Evolutionary conservation across 768 basidiomycete species (phyloP), one percentile per base, ranked within the genome.

Genomic region (Termitomyces sp.): DNA sequence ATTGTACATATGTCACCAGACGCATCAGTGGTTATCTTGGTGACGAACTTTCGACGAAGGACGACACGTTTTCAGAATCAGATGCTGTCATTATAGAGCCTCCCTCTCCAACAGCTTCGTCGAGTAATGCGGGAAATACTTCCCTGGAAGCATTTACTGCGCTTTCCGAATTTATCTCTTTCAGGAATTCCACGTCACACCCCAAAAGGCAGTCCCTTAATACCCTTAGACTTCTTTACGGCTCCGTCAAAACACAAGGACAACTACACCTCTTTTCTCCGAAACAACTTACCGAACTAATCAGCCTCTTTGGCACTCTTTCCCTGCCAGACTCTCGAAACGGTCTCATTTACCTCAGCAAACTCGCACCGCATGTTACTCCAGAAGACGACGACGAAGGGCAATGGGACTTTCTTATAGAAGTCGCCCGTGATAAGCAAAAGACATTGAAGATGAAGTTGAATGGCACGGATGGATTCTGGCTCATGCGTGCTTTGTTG

Each of bases 401-500:
- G 7, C 75, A 80, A 62, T 87, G 85, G 86, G 41, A 70, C 15
- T 74, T 84, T 50, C 66, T 85, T 11, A 48, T 75, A 45, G 70
- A 73, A 51, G 61, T 86, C 11, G 74, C 72, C 9, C 67, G 63
- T 37, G 77, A 79, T 62, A 85, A 84, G 66, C 61, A 65, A 38
- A 54, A 46, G 38, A 55, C 59, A 37, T 56, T 70, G n/a, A 70
- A 68, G 38, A 65, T 71, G 55, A 15, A 56, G 9, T 62, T 79
- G 42, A 66, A 63, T 15, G 67, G 71, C 43, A 71, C 76, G n/a
- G 84, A 87, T 64, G 73, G 75, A 48, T 87, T 81, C 66, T 88
- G 86, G 86, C 64, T 81, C 47, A 80, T 87, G 79, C 77, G 70
- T 35, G 78, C 78, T 12, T 63, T 71, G 31, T 67, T 82, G 9